Evolutionary conservation across 257 asterid species (phyloP).

Genomic region (Nicotiana sylvestris): DNA sequence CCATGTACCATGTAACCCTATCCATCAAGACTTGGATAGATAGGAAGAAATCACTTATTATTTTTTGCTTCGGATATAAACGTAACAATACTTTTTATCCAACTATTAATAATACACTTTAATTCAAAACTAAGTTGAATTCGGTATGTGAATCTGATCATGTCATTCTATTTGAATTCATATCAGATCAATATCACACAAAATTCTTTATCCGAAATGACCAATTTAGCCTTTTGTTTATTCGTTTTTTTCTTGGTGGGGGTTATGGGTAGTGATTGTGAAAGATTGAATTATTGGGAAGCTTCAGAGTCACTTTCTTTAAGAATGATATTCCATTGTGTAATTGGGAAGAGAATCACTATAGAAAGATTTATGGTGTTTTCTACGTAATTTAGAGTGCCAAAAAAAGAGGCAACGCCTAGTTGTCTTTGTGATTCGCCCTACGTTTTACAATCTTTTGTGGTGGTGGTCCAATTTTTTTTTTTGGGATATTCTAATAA

Average conservation of each 20-base stretch:
- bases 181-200: background rate
- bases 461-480: conserved; percentile 19
- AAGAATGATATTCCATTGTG: background rate
- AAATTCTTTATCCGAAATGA: background rate
- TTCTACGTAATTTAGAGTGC: conserved; percentile 10
- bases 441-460: conserved; percentile 17
- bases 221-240: background rate
- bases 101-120: background rate
- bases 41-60: too few species aligned
- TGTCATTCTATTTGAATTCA: background rate
- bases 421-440: conserved; percentile 40
- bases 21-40: too few species aligned
- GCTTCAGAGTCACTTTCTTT: background rate
- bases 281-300: background rate
- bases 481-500: conserved; percentile 6
- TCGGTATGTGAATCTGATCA: background rate
- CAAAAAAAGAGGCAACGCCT: conserved; percentile 25
- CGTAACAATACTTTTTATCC: background rate
- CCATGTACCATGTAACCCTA: too few species aligned
- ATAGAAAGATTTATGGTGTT: background rate
- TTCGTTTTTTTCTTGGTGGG: background rate
- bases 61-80: too few species aligned
- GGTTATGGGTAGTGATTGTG: background rate
- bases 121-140: too few species aligned
- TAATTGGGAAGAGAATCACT: background rate